Conservation (phyloP, 2,329 filamentous ascomycete species). For the Colletotrichum acutatum region DNA sequence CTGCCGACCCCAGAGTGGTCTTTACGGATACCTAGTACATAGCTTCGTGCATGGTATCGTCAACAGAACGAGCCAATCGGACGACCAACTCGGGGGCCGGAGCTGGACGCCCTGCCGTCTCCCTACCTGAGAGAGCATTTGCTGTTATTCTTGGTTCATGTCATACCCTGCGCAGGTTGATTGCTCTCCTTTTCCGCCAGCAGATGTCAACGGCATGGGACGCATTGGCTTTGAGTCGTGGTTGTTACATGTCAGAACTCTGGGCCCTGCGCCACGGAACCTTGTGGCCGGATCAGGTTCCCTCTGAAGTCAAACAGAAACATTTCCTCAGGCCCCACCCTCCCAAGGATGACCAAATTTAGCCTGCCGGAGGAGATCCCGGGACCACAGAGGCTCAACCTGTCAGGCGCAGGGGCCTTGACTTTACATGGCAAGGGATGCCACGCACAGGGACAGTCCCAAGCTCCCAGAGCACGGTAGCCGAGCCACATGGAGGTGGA, state of each 20-base stretch:
- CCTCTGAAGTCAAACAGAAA: conserved; percentile 30
- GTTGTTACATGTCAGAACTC: conserved; percentile 29
- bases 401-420: conserved; percentile 1
- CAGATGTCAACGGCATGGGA: neutral
- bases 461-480: neutral
- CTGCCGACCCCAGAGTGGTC: neutral
- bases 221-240: neutral
- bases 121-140: neutral
- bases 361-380: conserved; percentile 10
- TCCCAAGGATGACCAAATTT: conserved; percentile 4
- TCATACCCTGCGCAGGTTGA: neutral
- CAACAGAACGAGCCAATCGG: conserved; percentile 5
- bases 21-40: neutral
- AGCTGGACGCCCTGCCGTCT: neutral
- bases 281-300: conserved; percentile 14
- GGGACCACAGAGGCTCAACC: conserved; percentile 9
- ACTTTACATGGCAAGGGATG: neutral
- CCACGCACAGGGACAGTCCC: neutral
- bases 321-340: neutral
- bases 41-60: neutral
- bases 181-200: neutral
- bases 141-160: neutral
- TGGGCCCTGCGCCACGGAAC: conserved; percentile 13
- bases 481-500: neutral
- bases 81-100: neutral